Evolutionary conservation across 192 early-diverging fungal species (phyloP).

Genomic region (Linnemannia exigua): DNA sequence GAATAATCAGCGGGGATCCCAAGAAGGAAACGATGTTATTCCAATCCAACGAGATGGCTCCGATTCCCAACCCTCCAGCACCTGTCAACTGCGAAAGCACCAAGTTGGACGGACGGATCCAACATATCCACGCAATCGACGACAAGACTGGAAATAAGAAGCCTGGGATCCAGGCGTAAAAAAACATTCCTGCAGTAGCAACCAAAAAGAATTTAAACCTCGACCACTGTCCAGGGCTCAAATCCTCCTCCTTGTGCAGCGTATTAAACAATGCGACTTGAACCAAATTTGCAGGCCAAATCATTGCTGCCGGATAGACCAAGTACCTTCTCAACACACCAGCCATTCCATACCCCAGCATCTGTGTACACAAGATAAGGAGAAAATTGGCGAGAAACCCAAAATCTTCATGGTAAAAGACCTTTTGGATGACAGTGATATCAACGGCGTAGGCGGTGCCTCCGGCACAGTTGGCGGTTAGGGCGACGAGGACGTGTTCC

Average conservation of each 20-base stretch:
- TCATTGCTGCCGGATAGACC: constrained; percentile 87
- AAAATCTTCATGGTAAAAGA: constrained; percentile 70
- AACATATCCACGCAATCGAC: constrained; percentile 49
- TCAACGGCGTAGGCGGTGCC: constrained; percentile 71
- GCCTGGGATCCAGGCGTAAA: constrained; percentile 43
- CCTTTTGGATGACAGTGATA: constrained; percentile 66
- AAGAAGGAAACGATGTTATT: constrained; percentile 57
- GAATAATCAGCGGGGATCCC: constrained; percentile 46
- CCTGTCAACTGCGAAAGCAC: constrained; percentile 56
- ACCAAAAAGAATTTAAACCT: constrained; percentile 59
- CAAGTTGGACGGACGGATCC: constrained; percentile 33
- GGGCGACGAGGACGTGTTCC: constrained; percentile 73
- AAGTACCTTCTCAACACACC: constrained; percentile 84
- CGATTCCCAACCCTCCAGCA: constrained; percentile 75
- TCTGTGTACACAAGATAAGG: constrained; percentile 69
- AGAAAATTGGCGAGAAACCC: constrained; percentile 68
- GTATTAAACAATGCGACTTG: constrained; percentile 65
- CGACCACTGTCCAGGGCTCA: constrained; percentile 63
- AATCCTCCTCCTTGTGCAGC: constrained; percentile 59
- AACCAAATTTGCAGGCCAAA: constrained; percentile 89
- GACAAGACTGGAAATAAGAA: constrained; percentile 58
- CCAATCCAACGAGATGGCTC: constrained; percentile 83
- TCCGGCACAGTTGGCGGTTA: constrained; percentile 67
- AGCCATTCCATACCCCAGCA: constrained; percentile 76
- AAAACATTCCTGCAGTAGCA: constrained; percentile 58